Conservation (phyloP, 371 early-diverging fungal genomes). For the Cokeromyces recurvatus region DNA sequence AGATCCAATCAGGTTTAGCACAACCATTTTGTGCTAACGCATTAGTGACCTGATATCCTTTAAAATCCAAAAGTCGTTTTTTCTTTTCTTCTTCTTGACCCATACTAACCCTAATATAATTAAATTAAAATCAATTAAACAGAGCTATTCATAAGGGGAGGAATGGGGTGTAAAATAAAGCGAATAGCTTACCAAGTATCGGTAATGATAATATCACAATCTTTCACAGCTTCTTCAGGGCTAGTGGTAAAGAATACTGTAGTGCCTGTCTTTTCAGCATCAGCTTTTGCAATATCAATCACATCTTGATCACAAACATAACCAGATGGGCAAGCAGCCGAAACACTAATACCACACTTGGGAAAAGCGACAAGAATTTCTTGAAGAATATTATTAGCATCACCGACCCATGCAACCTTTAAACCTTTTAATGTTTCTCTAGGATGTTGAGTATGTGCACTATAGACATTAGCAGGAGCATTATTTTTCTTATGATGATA, state of each 20-base stretch:
- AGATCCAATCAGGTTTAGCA: constrained; percentile 85
- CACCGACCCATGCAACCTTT: constrained; percentile 94
- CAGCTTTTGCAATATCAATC: constrained; percentile 53
- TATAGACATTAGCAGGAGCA: constrained; percentile 31
- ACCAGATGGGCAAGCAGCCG: constrained; percentile 81
- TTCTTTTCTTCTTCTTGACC: constrained; percentile 93
- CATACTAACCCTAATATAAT: constrained; percentile 76
- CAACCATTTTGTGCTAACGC: constrained; percentile 70
- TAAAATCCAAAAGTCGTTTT: constrained; percentile 74
- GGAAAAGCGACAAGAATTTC: constrained; percentile 86
- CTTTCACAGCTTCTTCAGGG: constrained; percentile 75
- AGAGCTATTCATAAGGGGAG: no score
- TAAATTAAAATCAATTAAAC: background rate
- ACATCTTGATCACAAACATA: constrained; percentile 74
- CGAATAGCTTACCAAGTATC: constrained; percentile 95
- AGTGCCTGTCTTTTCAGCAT: constrained; percentile 43
- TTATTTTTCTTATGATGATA: constrained; percentile 27
- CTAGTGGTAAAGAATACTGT: constrained; percentile 57
- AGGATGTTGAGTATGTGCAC: constrained; percentile 44
- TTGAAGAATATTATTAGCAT: constrained; percentile 93
- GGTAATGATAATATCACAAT: constrained; percentile 87
- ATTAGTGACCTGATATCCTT: constrained; percentile 85
- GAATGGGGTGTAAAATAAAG: no score
- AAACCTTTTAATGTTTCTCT: constrained; percentile 59
- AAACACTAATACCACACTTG: constrained; percentile 78